Percentiles rank a stretch among this genome's conserved stretches.
These are phyloP conservation scores for Plectosphaerella sp. DNA, from an alignment of 2,329 filamentous ascomycete species.

Conservation along the genomic window DNA sequence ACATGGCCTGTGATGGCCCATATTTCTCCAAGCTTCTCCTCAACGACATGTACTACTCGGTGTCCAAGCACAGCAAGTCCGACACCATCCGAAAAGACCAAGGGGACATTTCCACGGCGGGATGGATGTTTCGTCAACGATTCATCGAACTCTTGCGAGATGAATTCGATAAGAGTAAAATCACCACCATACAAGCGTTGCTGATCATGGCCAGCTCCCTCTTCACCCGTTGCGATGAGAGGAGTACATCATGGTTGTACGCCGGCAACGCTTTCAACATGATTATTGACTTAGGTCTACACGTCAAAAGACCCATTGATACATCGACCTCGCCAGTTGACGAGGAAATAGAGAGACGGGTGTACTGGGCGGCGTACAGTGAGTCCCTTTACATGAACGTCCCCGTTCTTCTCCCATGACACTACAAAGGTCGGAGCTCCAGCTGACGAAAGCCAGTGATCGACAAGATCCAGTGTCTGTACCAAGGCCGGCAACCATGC, in stretches of 20 bases:
- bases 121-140: slow-evolving; percentile 41
- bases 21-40: slow-evolving; percentile 54
- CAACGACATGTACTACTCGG: slow-evolving; percentile 47
- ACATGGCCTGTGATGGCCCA: slow-evolving; percentile 47
- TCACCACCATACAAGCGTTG: slow-evolving; percentile 50
- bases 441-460: slow-evolving; percentile 17
- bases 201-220: slow-evolving; percentile 46
- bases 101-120: slow-evolving; percentile 40
- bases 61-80: slow-evolving; percentile 41
- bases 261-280: slow-evolving; percentile 52
- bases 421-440: not conserved
- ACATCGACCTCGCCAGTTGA: slow-evolving; percentile 28
- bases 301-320: slow-evolving; percentile 32
- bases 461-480: slow-evolving; percentile 51
- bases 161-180: slow-evolving; percentile 40
- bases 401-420: slow-evolving; percentile 5
- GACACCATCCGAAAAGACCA: slow-evolving; percentile 38
- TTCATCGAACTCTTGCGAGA: slow-evolving; percentile 39
- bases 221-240: slow-evolving; percentile 44
- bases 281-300: slow-evolving; percentile 49
- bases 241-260: slow-evolving; percentile 53
- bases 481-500: slow-evolving; percentile 38
- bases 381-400: slow-evolving; percentile 3
- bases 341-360: slow-evolving; percentile 40
- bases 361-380: slow-evolving; percentile 39